These are phyloP conservation scores for Lactarius tabidus DNA, from an alignment of 768 basidiomycete genomes.

Conservation along the genomic window DNA sequence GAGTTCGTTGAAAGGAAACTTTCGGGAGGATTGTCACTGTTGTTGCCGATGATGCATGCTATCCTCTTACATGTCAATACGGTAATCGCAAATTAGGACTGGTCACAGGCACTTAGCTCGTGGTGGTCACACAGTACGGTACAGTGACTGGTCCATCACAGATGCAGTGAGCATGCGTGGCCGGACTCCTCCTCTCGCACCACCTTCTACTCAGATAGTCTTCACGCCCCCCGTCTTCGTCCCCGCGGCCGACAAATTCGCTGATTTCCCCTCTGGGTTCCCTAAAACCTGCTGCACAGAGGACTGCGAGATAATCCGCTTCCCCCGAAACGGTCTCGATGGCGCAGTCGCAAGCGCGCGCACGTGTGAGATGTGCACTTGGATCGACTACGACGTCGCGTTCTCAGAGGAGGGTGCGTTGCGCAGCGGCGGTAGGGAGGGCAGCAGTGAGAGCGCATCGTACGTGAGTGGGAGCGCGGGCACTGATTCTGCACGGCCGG, in stretches of 20 bases:
- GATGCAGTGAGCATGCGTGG: too few relatives aligned
- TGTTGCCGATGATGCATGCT: too few relatives aligned
- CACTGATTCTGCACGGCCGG: constrained; percentile 4
- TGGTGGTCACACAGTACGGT: too few relatives aligned
- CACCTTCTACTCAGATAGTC: constrained; percentile 77
- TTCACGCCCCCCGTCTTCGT: constrained; percentile 71
- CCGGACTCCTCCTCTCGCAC: constrained; percentile 77
- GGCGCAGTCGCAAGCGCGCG: constrained; percentile 54
- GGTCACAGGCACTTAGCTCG: too few relatives aligned
- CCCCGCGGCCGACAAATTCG: constrained; percentile 69
- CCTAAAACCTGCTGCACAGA: constrained; percentile 76
- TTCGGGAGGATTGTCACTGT: too few relatives aligned
- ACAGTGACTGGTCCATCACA: too few relatives aligned
- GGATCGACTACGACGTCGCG: constrained; percentile 67
- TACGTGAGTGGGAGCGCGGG: constrained; percentile 27
- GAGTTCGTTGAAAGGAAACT: too few relatives aligned
- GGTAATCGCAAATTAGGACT: too few relatives aligned
- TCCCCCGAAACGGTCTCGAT: constrained; percentile 61
- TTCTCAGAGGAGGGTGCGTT: constrained; percentile 49
- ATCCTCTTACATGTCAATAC: too few relatives aligned
- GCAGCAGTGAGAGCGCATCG: constrained; percentile 22
- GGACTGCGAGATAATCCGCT: constrained; percentile 80
- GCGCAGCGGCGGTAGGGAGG: constrained; percentile 38
- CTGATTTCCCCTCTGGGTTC: constrained; percentile 75
- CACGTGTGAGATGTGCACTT: constrained; percentile 71